Evolutionary conservation across 1,284 basidiomycete species (phyloP).

Genomic region (Clitocybe nebularis): DNA sequence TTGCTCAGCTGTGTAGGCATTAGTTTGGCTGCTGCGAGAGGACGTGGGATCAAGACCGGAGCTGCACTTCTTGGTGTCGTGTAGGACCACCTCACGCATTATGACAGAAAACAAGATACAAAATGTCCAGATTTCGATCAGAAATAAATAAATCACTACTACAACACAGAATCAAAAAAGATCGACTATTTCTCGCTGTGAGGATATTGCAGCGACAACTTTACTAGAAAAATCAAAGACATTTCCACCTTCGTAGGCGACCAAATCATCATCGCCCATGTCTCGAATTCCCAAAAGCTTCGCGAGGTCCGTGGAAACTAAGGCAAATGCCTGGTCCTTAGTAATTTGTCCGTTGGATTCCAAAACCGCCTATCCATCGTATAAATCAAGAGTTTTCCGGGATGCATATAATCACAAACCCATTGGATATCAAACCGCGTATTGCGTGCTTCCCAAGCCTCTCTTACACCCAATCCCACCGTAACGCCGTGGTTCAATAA

Average conservation of each 20-base stretch:
- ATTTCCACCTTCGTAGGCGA: conserved; percentile 61
- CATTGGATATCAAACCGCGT: conserved; percentile 73
- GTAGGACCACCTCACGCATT: conserved; percentile 15
- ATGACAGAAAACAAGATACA: conserved; percentile 7
- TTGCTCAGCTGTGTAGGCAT: conserved; percentile 75
- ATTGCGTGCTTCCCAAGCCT: conserved; percentile 65
- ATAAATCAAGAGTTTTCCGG: conserved; percentile 7
- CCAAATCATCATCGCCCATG: conserved; percentile 48
- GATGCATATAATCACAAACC: conserved; percentile 35
- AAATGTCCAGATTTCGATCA: too few relatives aligned
- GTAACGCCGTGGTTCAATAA: conserved; percentile 63
- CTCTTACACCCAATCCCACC: conserved; percentile 66
- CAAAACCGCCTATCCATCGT: conserved; percentile 28
- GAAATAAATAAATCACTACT: too few relatives aligned
- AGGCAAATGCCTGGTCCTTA: conserved; percentile 35
- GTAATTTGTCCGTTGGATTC: conserved; percentile 41
- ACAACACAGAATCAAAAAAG: conserved; percentile 29
- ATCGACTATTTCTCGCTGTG: conserved; percentile 46
- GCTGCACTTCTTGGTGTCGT: conserved; percentile 63
- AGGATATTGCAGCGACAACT: conserved; percentile 56
- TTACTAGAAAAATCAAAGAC: conserved; percentile 60
- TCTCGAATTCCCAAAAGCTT: conserved; percentile 62
- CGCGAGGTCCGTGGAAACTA: conserved; percentile 50
- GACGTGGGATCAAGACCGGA: conserved; percentile 59
- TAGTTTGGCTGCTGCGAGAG: conserved; percentile 65